A percentile compares a stretch with the other conserved stretches of the same genome.
Evolutionary conservation across 257 asterid species (phyloP).

Genomic region (Solanum virginianum): DNA sequence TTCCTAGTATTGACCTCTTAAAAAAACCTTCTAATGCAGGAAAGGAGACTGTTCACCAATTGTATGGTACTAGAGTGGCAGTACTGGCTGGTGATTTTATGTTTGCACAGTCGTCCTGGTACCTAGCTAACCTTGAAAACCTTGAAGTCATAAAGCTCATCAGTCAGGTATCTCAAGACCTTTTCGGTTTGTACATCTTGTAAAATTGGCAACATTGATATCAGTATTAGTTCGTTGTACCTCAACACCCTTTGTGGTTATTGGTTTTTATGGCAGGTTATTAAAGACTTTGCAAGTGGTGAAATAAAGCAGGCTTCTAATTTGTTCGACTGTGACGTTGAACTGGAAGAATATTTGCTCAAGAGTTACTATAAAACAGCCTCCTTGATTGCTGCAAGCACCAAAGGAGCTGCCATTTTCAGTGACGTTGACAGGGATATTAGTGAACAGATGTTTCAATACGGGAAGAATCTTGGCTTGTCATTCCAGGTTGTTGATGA

Average conservation of each 20-base stretch:
- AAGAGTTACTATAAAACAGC: slow-evolving; percentile 96
- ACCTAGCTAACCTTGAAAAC: slow-evolving; percentile 91
- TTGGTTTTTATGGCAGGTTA: slow-evolving; percentile 38
- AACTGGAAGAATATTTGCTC: slow-evolving; percentile 69
- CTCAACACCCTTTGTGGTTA: background rate
- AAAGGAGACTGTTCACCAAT: slow-evolving; percentile 81
- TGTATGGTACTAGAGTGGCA: slow-evolving; percentile 85
- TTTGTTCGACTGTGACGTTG: slow-evolving; percentile 75
- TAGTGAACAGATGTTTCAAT: slow-evolving; percentile 69
- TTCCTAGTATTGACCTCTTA: background rate
- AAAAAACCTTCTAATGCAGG: slow-evolving; percentile 24
- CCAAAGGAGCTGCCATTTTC: slow-evolving; percentile 86
- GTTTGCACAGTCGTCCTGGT: slow-evolving; percentile 99
- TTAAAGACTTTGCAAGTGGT: slow-evolving; percentile 95
- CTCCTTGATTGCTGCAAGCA: slow-evolving; percentile 85
- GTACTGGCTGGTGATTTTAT: slow-evolving; percentile 96
- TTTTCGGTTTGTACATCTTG: background rate
- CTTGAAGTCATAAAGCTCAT: slow-evolving; percentile 90
- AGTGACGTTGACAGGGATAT: slow-evolving; percentile 45
- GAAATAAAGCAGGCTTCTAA: slow-evolving; percentile 94
- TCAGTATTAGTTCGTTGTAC: background rate
- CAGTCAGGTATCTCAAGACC: slow-evolving; percentile 54
- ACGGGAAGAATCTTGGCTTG: slow-evolving; percentile 82
- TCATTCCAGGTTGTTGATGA: slow-evolving; percentile 92
- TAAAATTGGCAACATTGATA: background rate